Percentiles rank a stretch among this genome's conserved stretches.
These are phyloP conservation scores for Septoria petroselini DNA, from an alignment of 2,329 filamentous ascomycete genomes.

Conservation along the genomic window DNA sequence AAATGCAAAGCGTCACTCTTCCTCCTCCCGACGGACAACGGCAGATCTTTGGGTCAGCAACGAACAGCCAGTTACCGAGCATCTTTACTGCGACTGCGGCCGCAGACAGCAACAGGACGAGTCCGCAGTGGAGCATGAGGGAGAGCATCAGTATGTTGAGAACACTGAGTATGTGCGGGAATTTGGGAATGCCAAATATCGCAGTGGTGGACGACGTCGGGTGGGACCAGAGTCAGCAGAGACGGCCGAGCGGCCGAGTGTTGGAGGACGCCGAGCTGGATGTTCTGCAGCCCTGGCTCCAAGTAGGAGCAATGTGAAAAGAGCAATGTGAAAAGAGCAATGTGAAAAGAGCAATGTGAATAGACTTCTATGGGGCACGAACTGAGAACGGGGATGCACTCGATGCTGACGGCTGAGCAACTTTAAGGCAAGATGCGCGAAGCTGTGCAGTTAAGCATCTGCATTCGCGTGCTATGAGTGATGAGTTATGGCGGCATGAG, in stretches of 20 bases:
- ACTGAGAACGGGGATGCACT: too few relatives aligned
- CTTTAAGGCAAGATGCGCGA: too few relatives aligned
- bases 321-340: too few relatives aligned
- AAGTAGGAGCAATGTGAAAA: constrained; percentile 5
- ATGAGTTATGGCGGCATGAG: too few relatives aligned
- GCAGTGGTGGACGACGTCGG: constrained; percentile 20
- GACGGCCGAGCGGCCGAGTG: constrained; percentile 22
- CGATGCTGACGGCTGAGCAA: too few relatives aligned
- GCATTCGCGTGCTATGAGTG: too few relatives aligned
- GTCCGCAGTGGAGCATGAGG: constrained; percentile 27
- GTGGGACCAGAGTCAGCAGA: constrained; percentile 13
- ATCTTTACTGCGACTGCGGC: constrained; percentile 1
- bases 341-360: not conserved
- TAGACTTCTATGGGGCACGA: too few relatives aligned
- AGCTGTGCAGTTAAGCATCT: too few relatives aligned
- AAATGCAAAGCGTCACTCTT: constrained; percentile 25
- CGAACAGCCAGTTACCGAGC: constrained; percentile 7
- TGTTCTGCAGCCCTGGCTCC: constrained; percentile 24
- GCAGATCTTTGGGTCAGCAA: constrained; percentile 14
- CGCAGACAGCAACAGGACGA: not conserved
- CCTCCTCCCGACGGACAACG: constrained; percentile 23
- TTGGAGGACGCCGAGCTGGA: constrained; percentile 24
- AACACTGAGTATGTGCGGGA: constrained; percentile 32
- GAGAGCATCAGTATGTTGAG: constrained; percentile 35
- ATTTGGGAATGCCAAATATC: constrained; percentile 32